phyloP scores from a whole-genome alignment of 169 alveolate genomes.

The Eimeria brunetti region DNA sequence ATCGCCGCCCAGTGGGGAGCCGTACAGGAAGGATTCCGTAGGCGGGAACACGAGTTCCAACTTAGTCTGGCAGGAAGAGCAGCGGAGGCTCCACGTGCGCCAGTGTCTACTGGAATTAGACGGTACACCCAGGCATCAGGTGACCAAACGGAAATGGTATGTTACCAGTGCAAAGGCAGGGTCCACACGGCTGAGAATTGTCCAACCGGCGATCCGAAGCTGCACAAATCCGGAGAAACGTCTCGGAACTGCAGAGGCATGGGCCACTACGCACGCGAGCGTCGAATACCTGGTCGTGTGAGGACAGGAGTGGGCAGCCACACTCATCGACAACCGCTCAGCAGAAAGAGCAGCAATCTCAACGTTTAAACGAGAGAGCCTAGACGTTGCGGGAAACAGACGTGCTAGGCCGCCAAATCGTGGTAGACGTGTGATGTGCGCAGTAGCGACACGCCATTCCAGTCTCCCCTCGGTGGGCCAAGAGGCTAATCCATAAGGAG shows the following conservation, averaged over 20 bases:
- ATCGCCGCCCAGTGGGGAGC: not conserved
- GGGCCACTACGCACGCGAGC: slow-evolving; percentile 4
- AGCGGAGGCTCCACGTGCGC: not conserved
- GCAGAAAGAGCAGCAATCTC: not conserved
- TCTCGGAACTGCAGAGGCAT: not conserved
- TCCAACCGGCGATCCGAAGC: not conserved
- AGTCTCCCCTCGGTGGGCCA: not conserved
- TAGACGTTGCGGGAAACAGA: not conserved
- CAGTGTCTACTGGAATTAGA: not conserved
- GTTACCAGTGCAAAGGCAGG: not conserved
- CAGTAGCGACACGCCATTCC: not conserved
- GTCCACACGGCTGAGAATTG: not conserved
- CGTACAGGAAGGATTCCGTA: not conserved
- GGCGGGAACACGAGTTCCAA: not conserved
- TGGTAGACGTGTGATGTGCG: not conserved
- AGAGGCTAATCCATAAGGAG: too few relatives aligned
- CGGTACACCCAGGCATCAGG: not conserved
- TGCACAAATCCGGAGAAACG: not conserved
- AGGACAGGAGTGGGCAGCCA: not conserved
- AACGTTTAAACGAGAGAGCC: slow-evolving; percentile 16
- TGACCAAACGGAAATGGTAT: not conserved
- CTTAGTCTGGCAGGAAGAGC: not conserved
- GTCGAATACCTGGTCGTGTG: not conserved
- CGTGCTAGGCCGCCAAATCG: not conserved
- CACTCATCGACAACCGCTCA: not conserved